These are phyloP conservation scores for Sindora glabra DNA, from an alignment of 306 rosid genomes.

Conservation along the genomic window DNA sequence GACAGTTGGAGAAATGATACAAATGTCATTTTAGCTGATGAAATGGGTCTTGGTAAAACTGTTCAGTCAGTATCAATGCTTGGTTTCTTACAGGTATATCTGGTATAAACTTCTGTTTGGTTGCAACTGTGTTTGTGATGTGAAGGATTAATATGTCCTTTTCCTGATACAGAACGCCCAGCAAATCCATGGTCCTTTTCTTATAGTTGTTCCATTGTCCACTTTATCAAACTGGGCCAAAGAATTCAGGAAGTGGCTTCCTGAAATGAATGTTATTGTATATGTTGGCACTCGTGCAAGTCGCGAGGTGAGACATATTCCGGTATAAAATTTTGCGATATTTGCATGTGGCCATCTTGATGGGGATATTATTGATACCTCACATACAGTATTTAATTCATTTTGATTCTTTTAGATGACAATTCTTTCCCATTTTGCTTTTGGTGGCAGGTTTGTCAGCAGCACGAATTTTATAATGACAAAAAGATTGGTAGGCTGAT, in stretches of 20 bases:
- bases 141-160: conserved; percentile 1
- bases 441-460: conserved; percentile 88
- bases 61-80: conserved; percentile 99
- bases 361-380: not conserved
- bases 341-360: too few species aligned
- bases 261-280: conserved; percentile 91
- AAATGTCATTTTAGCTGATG: conserved; percentile 99
- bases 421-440: not conserved
- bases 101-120: conserved; percentile 13
- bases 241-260: conserved; percentile 99
- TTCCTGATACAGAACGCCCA: conserved; percentile 69
- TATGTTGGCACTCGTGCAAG: conserved; percentile 99
- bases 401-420: not conserved
- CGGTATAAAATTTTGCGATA: too few species aligned
- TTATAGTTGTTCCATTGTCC: conserved; percentile 93
- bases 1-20: conserved; percentile 99
- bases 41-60: conserved; percentile 99
- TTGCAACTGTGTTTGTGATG: not conserved
- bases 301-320: conserved; percentile 71
- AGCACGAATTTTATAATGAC: conserved; percentile 73
- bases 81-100: conserved; percentile 93
- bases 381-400: not conserved
- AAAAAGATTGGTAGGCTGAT: conserved; percentile 70
- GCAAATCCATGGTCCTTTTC: conserved; percentile 95
- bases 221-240: conserved; percentile 98